Evolutionary conservation across 2,329 filamentous ascomycete genomes (phyloP).

Genomic region (Colletotrichum chrysophilum): DNA sequence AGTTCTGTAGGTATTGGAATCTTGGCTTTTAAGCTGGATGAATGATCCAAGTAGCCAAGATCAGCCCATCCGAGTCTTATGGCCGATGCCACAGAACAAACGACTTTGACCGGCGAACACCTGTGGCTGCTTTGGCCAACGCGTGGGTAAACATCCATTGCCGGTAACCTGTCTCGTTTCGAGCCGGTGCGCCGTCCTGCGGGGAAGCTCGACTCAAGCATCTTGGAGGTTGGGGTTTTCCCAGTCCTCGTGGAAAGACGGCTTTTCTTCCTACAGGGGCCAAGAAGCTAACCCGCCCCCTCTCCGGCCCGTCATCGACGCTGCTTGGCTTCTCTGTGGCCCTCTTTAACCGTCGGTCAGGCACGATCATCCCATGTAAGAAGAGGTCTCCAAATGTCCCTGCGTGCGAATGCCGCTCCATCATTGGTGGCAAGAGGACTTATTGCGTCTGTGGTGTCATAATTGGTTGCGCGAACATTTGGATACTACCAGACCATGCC

Average conservation of each 20-base stretch:
- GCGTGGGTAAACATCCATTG: neutral
- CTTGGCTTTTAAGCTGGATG: neutral
- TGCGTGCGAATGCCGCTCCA: neutral
- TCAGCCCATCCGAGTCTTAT: neutral
- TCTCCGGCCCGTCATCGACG: neutral
- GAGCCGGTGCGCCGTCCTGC: neutral
- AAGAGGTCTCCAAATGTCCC: neutral
- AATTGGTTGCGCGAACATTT: neutral
- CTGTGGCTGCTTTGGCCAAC: neutral
- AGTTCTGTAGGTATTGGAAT: too few species aligned
- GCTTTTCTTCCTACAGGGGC: conserved; percentile 1
- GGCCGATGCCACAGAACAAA: neutral
- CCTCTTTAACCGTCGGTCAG: conserved; percentile 14
- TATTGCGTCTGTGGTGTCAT: neutral
- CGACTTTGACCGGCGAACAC: neutral
- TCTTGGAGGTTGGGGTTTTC: neutral
- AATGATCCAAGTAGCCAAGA: neutral
- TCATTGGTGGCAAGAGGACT: neutral
- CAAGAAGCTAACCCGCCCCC: neutral
- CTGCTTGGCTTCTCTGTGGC: neutral
- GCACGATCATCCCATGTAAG: neutral
- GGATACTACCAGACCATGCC: neutral
- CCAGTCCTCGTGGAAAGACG: neutral
- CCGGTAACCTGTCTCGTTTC: neutral
- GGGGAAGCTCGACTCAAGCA: conserved; percentile 5